phyloP scores from a whole-genome alignment of 2,329 filamentous ascomycete genomes.

The Talaromyces amestolkiae region DNA sequence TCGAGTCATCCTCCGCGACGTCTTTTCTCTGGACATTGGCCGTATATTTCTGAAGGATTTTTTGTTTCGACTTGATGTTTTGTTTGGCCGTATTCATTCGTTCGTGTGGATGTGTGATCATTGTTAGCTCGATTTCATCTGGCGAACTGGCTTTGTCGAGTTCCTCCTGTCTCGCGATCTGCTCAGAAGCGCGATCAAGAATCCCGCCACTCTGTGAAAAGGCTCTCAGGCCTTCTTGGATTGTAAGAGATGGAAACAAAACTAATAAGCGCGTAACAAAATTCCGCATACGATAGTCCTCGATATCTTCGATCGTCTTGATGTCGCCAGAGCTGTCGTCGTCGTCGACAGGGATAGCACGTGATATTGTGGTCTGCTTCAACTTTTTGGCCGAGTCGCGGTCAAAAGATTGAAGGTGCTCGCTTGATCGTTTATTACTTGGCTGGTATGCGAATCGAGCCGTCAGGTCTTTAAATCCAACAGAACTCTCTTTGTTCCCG shows the following conservation, averaged over 20 bases:
- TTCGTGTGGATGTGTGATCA: not conserved
- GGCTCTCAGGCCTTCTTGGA: conserved; percentile 51
- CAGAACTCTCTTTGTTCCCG: conserved; percentile 23
- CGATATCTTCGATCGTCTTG: conserved; percentile 50
- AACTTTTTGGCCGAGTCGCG: conserved; percentile 40
- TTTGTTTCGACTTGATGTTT: conserved; percentile 26
- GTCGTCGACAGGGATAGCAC: conserved; percentile 43
- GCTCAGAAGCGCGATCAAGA: conserved; percentile 54
- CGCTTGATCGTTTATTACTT: conserved; percentile 39
- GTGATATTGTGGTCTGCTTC: conserved; percentile 43
- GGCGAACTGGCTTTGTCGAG: conserved; percentile 18
- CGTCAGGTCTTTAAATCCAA: conserved; percentile 46
- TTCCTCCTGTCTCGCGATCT: conserved; percentile 44
- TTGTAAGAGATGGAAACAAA: conserved; percentile 48
- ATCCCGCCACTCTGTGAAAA: conserved; percentile 52
- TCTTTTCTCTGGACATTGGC: conserved; percentile 16
- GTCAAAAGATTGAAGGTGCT: conserved; percentile 42
- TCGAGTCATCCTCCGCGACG: conserved; percentile 22
- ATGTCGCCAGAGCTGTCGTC: conserved; percentile 28
- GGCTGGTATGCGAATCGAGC: conserved; percentile 44
- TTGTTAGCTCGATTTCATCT: conserved; percentile 14
- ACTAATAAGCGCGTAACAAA: conserved; percentile 54
- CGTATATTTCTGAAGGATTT: conserved; percentile 57
- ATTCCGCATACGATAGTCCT: conserved; percentile 48
- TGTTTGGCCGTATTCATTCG: conserved; percentile 10